phyloP scores from a whole-genome alignment of 306 rosid species.

The Prunus padus region DNA sequence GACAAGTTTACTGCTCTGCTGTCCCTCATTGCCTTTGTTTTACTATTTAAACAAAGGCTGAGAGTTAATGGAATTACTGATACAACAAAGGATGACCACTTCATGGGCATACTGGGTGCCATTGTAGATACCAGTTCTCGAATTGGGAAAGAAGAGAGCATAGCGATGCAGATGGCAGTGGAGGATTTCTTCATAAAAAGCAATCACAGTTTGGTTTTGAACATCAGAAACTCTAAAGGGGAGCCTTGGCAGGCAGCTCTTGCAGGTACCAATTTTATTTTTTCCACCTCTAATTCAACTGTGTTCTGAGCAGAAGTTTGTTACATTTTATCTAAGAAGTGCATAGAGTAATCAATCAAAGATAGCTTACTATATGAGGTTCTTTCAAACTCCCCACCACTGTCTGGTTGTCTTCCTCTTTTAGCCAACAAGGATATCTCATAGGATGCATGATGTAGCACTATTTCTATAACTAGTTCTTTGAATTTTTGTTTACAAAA shows the following conservation, averaged over 20 bases:
- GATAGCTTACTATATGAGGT: no score
- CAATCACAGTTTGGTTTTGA: background rate
- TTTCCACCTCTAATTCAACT: background rate
- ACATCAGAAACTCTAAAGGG: slow-evolving; percentile 17
- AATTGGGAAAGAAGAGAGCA: slow-evolving; percentile 12
- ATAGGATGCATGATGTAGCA: no score
- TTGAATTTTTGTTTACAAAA: background rate
- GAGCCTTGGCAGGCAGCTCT: slow-evolving; percentile 2
- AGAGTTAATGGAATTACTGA: background rate
- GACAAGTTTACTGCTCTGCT: background rate
- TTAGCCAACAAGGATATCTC: no score
- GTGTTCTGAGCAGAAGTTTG: background rate
- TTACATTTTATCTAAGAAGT: background rate
- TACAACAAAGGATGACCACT: background rate
- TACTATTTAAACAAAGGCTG: background rate
- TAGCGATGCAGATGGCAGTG: slow-evolving; percentile 18
- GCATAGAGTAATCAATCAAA: no score
- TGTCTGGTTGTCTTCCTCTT: no score
- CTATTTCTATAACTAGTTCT: background rate
- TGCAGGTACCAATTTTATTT: slow-evolving; percentile 1
- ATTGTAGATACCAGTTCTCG: slow-evolving; percentile 1
- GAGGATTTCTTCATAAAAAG: slow-evolving; percentile 1
- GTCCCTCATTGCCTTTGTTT: background rate
- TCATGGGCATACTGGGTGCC: background rate
- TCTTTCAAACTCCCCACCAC: no score